Base-by-base conservation (phyloP, 176 grass and related monocot genomes). In the Themeda triandra region DNA sequence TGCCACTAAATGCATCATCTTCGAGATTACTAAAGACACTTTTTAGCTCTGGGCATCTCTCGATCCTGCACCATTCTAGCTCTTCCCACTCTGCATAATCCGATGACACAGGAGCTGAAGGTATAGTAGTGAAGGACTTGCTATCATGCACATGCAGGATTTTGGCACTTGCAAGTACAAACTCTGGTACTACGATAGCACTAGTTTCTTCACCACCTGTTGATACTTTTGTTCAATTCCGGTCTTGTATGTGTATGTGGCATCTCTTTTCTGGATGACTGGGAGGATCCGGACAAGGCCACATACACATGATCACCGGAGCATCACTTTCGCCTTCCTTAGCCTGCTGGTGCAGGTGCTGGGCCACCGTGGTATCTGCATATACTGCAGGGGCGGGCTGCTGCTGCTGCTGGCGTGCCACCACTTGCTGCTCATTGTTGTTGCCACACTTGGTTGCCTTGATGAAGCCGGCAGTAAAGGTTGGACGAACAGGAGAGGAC, bases 101-200 rank as follows among this genome's bases (percentile, higher is more conserved):
- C 2, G 2, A 0, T 44, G 11, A 3, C 42, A 13, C 9, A 0
- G 10, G 2, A 12, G 13, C 13, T 54, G 32, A 37, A 44, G 37
- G 5, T 28, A 78, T 42, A 32, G 18, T 5, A 19, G 65, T 85
- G 51, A 79, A 35, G 1, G 49, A 60, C 0, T 18, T 3, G 21
- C 19, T 62, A 48, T 79, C 65, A 27, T 46, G 65, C 13, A 79
- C 36, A 0, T 71, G 65, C 9, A 85, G 28, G 21, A 45, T 46
- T 8, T 1, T 0, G 19, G 28, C 71, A 5, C 0, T 2, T 0
- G 5, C 0, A 23, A 0, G 13, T 58, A 77, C 3, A 14, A 18
- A 54, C 30, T 29, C 6, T 9, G 63, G 18, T 11, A 66, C 21
- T 2, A 1, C 5, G 27, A 29, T 33, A 6, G 0, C 10, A 64